phyloP scores from a whole-genome alignment of 2,329 filamentous ascomycete genomes.

The Kalmusia sp. region DNA sequence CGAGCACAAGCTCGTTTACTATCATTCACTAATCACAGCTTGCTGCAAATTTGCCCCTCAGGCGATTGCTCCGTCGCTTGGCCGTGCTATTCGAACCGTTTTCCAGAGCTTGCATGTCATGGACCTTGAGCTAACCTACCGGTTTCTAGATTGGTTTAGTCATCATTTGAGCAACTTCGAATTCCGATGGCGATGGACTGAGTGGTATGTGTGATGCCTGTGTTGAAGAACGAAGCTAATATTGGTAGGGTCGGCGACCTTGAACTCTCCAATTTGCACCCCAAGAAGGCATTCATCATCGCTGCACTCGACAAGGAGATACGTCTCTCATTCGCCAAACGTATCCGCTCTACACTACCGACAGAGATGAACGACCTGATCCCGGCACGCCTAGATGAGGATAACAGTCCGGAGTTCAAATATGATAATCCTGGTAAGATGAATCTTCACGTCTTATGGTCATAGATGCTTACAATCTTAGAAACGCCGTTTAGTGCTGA shows the following conservation, averaged over 20 bases:
- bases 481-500: conserved; percentile 82
- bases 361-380: conserved; percentile 83
- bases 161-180: conserved; percentile 99
- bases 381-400: conserved; percentile 86
- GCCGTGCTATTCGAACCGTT: conserved; percentile 88
- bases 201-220: conserved; percentile 70
- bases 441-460: not conserved
- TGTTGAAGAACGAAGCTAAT: conserved; percentile 14
- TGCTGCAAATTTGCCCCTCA: conserved; percentile 94
- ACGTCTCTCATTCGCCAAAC: conserved; percentile 91
- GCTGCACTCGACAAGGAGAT: conserved; percentile 97
- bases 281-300: conserved; percentile 90
- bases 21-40: conserved; percentile 93
- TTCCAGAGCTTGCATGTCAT: conserved; percentile 83
- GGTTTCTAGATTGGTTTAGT: conserved; percentile 97
- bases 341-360: conserved; percentile 92
- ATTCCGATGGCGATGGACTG: conserved; percentile 99
- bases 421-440: conserved; percentile 75
- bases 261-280: conserved; percentile 75
- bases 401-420: conserved; percentile 94
- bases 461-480: conserved; percentile 37
- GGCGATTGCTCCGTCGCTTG: conserved; percentile 93
- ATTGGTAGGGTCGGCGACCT: conserved; percentile 75
- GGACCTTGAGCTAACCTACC: conserved; percentile 84
- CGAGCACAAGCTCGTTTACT: conserved; percentile 95